Evolutionary conservation across 176 grass and related monocot species (phyloP), one percentile per base, ranked within the genome.

Genomic region (Musa beccarii): DNA sequence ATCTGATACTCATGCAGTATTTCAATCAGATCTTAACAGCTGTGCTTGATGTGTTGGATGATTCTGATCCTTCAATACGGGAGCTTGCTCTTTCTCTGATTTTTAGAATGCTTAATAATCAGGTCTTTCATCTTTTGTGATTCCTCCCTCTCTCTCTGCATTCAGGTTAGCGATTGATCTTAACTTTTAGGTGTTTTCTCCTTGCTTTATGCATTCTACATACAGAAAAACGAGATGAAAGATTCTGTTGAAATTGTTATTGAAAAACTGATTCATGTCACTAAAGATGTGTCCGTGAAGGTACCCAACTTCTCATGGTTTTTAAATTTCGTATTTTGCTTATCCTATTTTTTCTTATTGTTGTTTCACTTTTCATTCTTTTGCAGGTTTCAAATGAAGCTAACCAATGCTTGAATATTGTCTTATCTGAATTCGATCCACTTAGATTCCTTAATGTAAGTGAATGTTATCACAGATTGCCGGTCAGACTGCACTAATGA

Each of bases 21-120:
- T 99, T 99, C 88, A 99, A 94, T 99, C 95, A 99, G 89, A 94
- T 94, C 59, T 87, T 99, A 73, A 92, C 81, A n/a, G 79, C 91
- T 77, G 91, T 91, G 63, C 88, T 99, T 72, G 95, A 94, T 73
- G 86, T 89, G 9, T 79, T 99, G 79, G 91, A 87, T 83, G 95
- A 89, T 80, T 83, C 90, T 34, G 95, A 99, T 79, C 76, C 86
- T 72, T 86, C 95, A 57, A 87, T 80, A 16, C 91, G 86, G 82
- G 95, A 94, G 69, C 76, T 92, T 72, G 84, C 83, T 66, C 79
- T 99, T 78, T 89, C 95, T 87, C 84, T 99, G 79, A 84, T 92
- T 75, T 57, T 66, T 9, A 84, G 91, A 92, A 99, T 99, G 88
- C 90, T 99, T 50, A 91, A 87, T 69, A 91, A 94, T 79, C 95